A percentile compares a stretch with the other conserved stretches of the same genome.
Evolutionary conservation across 441 rosid genomes (phyloP).

Genomic region (Eruca vesicaria): DNA sequence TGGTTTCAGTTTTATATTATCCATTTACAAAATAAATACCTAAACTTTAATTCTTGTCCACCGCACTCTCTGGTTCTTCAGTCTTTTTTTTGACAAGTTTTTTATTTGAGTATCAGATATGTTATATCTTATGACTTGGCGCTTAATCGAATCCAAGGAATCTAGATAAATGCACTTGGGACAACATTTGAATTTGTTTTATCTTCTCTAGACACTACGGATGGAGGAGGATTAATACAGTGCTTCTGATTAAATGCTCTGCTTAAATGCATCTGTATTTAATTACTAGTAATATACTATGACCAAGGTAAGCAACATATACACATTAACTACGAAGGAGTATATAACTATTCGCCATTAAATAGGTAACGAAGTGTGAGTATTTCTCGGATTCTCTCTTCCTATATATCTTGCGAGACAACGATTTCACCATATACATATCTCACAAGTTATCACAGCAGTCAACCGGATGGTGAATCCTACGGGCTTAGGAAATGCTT

Average conservation of each 20-base stretch:
- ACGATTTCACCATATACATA: no score
- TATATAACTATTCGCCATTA: no score
- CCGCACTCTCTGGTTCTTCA: neutral
- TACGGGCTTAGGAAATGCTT: no score
- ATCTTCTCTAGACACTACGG: conserved; percentile 31
- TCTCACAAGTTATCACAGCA: no score
- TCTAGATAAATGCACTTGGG: conserved; percentile 7
- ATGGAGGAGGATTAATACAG: conserved; percentile 25
- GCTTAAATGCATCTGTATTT: conserved; percentile 23
- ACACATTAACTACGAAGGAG: conserved; percentile 20
- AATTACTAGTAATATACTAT: neutral
- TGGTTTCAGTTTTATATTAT: no score
- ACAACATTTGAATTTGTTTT: conserved; percentile 25
- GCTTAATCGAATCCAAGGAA: conserved; percentile 28
- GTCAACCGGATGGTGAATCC: no score
- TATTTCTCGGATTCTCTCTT: neutral
- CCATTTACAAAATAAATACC: neutral
- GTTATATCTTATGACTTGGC: neutral
- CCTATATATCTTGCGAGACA: no score
- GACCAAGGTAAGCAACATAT: neutral
- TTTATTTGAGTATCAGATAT: neutral
- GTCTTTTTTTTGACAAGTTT: neutral
- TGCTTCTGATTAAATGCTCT: conserved; percentile 27
- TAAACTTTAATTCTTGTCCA: neutral
- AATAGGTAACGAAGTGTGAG: no score